Evolutionary conservation across 495 filamentous ascomycete species (phyloP), one percentile per base, ranked within the genome.

Genomic region (Xylaria bambusicola): DNA sequence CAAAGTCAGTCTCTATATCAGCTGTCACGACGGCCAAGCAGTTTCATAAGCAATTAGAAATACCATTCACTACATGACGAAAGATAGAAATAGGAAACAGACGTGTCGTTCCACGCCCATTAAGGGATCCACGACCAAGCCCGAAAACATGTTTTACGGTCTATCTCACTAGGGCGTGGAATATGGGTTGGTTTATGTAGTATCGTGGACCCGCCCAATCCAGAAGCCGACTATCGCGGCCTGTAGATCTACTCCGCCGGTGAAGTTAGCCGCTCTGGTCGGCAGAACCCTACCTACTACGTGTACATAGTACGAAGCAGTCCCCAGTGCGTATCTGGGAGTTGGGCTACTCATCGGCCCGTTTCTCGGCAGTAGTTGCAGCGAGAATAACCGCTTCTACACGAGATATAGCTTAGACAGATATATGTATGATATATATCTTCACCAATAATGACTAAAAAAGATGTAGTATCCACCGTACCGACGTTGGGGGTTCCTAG

Each of bases 321-420:
- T 49, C 26, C 17, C 44, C 46, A 36, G 48, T 29, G 23, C n/a
- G 29, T 45, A 35, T 31, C 23, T 5, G 49, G 21, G 17, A 17
- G 21, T 51, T 60, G 27, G 48, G 27, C 31, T 47, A 6, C 46
- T 47, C 49, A 51, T 60, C 57, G 57, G 57, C 57, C 57, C 57
- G 57, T 47, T 49, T 52, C 21, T 60, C 57, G 57, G 57, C 36
- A 60, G 31, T 33, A 26, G 35, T 48, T 58, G 27, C 9, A 41
- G 17, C 56, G 45, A 58, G 33, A 41, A 47, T 49, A 40, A 26
- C 45, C 35, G 41, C 31, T 2, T 27, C 50, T n/a, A 53, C 23
- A 33, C 29, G 29, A 33, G 29, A 33, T 33, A 33, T 33, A 38
- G 36, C 31, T 6, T 10, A 33, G 31, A 33, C 10, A 33, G 31